Percentiles rank a stretch among this genome's conserved stretches.
These are phyloP conservation scores for Diddensiella caesifluorescens DNA, from an alignment of 805 yeast genomes.

Conservation along the genomic window DNA sequence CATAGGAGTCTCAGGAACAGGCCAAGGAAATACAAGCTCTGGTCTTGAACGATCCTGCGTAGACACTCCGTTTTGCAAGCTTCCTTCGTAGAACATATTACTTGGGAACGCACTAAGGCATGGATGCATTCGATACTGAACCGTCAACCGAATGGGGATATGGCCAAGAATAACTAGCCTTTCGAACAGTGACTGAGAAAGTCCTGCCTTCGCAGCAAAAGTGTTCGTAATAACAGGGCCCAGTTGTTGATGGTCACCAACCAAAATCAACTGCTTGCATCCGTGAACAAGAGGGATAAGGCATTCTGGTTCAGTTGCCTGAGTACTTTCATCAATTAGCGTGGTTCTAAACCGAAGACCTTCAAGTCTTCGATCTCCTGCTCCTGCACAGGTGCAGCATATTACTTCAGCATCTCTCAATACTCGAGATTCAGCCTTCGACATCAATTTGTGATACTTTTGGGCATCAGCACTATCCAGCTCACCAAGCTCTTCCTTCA, in stretches of 20 bases:
- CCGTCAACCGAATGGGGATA: constrained; percentile 78
- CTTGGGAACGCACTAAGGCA: constrained; percentile 79
- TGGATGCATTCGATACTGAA: constrained; percentile 95
- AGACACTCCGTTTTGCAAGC: constrained; percentile 86
- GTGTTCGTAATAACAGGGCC: constrained; percentile 86
- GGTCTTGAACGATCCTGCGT: constrained; percentile 57
- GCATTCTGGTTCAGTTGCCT: constrained; percentile 89
- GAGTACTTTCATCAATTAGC: constrained; percentile 88
- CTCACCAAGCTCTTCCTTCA: constrained; percentile 66
- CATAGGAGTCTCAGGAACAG: constrained; percentile 78
- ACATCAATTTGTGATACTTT: constrained; percentile 38
- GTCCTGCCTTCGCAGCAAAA: constrained; percentile 80
- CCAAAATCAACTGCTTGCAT: constrained; percentile 80
- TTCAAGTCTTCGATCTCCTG: constrained; percentile 67
- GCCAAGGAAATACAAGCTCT: constrained; percentile 81
- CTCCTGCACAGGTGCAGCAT: constrained; percentile 90
- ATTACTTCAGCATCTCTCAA: constrained; percentile 65
- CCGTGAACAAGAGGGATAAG: constrained; percentile 86
- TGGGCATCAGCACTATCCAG: constrained; percentile 50
- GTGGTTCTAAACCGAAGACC: constrained; percentile 64
- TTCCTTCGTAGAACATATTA: constrained; percentile 89
- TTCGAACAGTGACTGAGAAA: constrained; percentile 82
- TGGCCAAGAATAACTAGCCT: constrained; percentile 78
- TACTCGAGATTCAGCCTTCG: constrained; percentile 45
- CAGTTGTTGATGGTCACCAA: constrained; percentile 93